These are phyloP conservation scores for Exutisphaerella laricina DNA, from an alignment of 2,329 filamentous ascomycete genomes.

Conservation along the genomic window DNA sequence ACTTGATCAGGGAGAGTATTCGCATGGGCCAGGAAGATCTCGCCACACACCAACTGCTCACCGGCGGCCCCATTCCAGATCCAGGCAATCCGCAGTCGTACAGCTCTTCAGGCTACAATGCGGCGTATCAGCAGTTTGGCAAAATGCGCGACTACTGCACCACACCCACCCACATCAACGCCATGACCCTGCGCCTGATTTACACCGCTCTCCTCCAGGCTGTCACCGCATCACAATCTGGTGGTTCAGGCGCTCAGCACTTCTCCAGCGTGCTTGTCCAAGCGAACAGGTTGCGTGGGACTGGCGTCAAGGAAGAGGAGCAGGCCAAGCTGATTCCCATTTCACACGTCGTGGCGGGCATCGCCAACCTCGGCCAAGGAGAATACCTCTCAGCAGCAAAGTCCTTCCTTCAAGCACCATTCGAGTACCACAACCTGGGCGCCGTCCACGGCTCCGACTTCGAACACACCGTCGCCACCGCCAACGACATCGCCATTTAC, in stretches of 20 bases:
- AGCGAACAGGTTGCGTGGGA: constrained; percentile 44
- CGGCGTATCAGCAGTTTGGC: constrained; percentile 70
- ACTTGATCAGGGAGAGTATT: constrained; percentile 95
- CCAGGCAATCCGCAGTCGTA: constrained; percentile 18
- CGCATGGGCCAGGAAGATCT: constrained; percentile 88
- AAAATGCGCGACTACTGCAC: constrained; percentile 90
- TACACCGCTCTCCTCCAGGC: constrained; percentile 76
- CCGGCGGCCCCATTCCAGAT: constrained; percentile 49
- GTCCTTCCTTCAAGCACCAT: constrained; percentile 62
- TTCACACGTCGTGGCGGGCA: constrained; percentile 56
- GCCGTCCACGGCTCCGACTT: constrained; percentile 46
- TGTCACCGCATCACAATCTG: constrained; percentile 42
- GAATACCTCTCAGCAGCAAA: constrained; percentile 63
- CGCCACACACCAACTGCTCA: constrained; percentile 73
- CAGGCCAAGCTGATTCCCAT: constrained; percentile 57
- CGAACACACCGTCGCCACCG: constrained; percentile 67
- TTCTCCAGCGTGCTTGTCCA: constrained; percentile 58
- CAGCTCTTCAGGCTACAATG: constrained; percentile 50
- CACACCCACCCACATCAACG: constrained; percentile 73
- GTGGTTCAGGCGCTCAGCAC: constrained; percentile 15
- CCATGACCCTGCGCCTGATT: constrained; percentile 74
- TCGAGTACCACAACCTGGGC: constrained; percentile 39
- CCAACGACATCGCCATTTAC: constrained; percentile 88
- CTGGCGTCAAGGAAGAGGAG: constrained; percentile 51
- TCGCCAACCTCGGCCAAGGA: constrained; percentile 54